Percentiles rank a stretch among this genome's conserved stretches.
These are phyloP conservation scores for Hyaloperonospora brassicae DNA, from an alignment of 352 stramenopile species.

Conservation along the genomic window DNA sequence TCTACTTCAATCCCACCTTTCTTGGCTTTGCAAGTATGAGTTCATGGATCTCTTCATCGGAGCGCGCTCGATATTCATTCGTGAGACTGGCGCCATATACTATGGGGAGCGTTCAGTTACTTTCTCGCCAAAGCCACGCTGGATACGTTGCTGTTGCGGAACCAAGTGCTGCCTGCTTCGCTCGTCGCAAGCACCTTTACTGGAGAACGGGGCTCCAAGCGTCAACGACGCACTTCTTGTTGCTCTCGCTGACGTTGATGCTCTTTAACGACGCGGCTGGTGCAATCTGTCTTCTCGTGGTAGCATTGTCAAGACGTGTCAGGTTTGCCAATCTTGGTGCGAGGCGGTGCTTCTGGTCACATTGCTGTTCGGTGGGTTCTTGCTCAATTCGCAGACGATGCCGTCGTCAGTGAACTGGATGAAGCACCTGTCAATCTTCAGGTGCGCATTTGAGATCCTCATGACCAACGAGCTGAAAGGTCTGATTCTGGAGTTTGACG, in stretches of 20 bases:
- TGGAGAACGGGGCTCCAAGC: slow-evolving; percentile 79
- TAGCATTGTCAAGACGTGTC: too few relatives aligned
- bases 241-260: slow-evolving; percentile 65
- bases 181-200: slow-evolving; percentile 80
- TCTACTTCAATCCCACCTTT: too few relatives aligned
- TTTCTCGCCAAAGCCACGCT: too few relatives aligned
- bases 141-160: too few relatives aligned
- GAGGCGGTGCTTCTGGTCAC: too few relatives aligned
- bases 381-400: slow-evolving; percentile 75
- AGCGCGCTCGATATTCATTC: slow-evolving; percentile 66
- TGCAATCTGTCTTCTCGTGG: too few relatives aligned
- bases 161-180: too few relatives aligned
- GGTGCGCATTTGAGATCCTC: slow-evolving; percentile 81
- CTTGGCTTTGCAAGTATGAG: slow-evolving; percentile 80
- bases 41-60: slow-evolving; percentile 81
- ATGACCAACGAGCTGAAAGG: slow-evolving; percentile 78
- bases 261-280: slow-evolving; percentile 75
- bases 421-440: slow-evolving; percentile 81
- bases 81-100: slow-evolving; percentile 72
- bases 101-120: slow-evolving; percentile 61
- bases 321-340: too few relatives aligned
- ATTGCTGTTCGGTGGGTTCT: too few relatives aligned
- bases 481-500: slow-evolving; percentile 64
- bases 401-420: slow-evolving; percentile 49
- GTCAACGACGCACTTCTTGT: slow-evolving; percentile 41